phyloP scores from a whole-genome alignment of 352 stramenopile species.

The Globisporangium alternatum region DNA sequence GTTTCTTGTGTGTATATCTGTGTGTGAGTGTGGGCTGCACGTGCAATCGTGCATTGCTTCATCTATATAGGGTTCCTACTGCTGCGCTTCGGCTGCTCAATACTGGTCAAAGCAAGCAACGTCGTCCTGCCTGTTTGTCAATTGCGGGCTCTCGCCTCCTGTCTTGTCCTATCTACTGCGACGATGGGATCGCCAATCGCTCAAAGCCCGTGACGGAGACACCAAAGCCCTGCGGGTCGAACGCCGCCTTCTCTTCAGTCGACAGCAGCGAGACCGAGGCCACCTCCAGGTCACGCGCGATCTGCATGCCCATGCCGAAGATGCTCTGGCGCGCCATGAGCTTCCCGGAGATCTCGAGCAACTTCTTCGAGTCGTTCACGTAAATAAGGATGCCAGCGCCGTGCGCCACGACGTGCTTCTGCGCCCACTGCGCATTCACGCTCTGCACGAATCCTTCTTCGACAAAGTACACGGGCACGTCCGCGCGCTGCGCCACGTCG shows the following conservation, averaged over 20 bases:
- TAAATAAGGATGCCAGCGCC: constrained; percentile 59
- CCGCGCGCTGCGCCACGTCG: constrained; percentile 26
- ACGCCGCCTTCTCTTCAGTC: constrained; percentile 30
- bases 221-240: constrained; percentile 72
- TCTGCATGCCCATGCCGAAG: constrained; percentile 82
- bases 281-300: constrained; percentile 52
- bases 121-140: too few species aligned
- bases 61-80: not conserved
- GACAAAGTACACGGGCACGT: constrained; percentile 70
- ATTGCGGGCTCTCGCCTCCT: not conserved
- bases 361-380: constrained; percentile 47
- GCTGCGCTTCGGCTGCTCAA: not conserved
- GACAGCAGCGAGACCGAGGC: constrained; percentile 52
- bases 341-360: constrained; percentile 77
- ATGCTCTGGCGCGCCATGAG: constrained; percentile 84
- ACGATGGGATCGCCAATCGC: constrained; percentile 10
- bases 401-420: constrained; percentile 47
- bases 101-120: too few species aligned
- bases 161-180: constrained; percentile 1
- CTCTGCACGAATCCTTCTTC: constrained; percentile 49
- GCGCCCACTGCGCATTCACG: constrained; percentile 67
- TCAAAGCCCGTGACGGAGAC: constrained; percentile 36
- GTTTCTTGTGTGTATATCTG: not conserved
- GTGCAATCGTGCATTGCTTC: not conserved
- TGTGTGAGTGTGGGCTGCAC: not conserved